A percentile compares a stretch with the other conserved stretches of the same genome.
These are phyloP conservation scores for Boletus edulis DNA, from an alignment of 768 basidiomycete genomes.

Conservation along the genomic window DNA sequence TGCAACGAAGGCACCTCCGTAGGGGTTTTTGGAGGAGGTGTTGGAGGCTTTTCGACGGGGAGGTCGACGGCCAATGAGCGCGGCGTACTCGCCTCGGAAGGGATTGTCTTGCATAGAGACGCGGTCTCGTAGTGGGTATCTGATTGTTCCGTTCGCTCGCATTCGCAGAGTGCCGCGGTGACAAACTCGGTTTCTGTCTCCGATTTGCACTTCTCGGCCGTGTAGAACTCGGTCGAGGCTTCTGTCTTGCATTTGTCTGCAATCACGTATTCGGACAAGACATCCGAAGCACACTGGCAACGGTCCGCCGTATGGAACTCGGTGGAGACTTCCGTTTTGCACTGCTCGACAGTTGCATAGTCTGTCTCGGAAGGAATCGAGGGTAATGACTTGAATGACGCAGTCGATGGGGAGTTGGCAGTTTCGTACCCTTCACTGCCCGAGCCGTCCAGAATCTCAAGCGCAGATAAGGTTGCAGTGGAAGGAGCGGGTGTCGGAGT, in stretches of 20 bases:
- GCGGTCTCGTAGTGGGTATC: conserved; percentile 54
- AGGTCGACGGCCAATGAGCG: conserved; percentile 37
- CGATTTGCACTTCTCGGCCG: conserved; percentile 45
- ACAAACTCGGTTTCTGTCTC: conserved; percentile 42
- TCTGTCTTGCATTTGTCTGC: conserved; percentile 47
- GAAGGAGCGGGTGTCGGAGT: conserved; percentile 35
- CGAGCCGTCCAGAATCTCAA: conserved; percentile 32
- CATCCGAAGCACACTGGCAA: conserved; percentile 35
- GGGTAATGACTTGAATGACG: conserved; percentile 56
- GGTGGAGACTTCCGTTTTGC: conserved; percentile 40
- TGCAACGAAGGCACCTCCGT: conserved; percentile 25
- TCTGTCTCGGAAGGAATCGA: conserved; percentile 57
- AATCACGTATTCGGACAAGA: conserved; percentile 49
- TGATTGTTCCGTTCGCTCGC: conserved; percentile 32
- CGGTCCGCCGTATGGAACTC: conserved; percentile 50
- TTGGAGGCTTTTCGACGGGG: conserved; percentile 19
- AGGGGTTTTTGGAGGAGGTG: conserved; percentile 29
- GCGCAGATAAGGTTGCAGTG: conserved; percentile 24
- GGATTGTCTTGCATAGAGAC: conserved; percentile 35
- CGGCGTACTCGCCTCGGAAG: conserved; percentile 34
- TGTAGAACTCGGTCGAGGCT: conserved; percentile 46
- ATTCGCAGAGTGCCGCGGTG: conserved; percentile 44
- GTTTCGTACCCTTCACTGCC: conserved; percentile 54
- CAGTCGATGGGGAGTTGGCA: conserved; percentile 41
- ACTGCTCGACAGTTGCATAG: conserved; percentile 41